Conservation (phyloP, 2,329 filamentous ascomycete species). For the Thielaviopsis ethacetica region DNA sequence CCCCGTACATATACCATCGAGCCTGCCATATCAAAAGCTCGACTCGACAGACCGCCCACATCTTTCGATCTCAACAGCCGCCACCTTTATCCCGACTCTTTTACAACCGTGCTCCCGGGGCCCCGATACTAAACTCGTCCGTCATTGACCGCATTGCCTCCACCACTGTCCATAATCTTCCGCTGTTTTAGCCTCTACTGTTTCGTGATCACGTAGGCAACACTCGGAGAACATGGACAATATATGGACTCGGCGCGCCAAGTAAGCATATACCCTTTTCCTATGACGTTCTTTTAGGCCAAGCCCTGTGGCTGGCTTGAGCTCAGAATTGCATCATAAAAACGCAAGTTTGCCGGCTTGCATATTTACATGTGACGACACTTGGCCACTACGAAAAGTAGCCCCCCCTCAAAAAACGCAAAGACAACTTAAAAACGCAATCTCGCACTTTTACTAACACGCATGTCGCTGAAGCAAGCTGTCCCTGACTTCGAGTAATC, state of each 20-base stretch:
- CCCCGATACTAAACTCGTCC: slow-evolving; percentile 12
- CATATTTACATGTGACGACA: background rate
- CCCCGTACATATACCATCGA: background rate
- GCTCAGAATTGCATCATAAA: background rate
- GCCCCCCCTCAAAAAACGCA: background rate
- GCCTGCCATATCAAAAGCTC: background rate
- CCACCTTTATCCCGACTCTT: background rate
- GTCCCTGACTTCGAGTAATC: slow-evolving; percentile 62
- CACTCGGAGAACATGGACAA: slow-evolving; percentile 34
- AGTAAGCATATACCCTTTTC: slow-evolving; percentile 36
- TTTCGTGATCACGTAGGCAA: slow-evolving; percentile 15
- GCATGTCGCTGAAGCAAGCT: slow-evolving; percentile 63
- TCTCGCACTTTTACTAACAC: slow-evolving; percentile 12
- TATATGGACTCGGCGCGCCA: slow-evolving; percentile 69
- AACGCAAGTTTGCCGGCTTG: background rate
- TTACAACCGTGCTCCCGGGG: background rate
- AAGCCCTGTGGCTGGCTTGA: background rate
- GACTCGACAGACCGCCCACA: background rate
- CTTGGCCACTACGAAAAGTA: background rate
- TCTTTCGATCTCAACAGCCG: background rate
- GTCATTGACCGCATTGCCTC: slow-evolving; percentile 13
- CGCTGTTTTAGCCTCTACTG: background rate
- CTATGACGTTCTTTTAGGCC: background rate
- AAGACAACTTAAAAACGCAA: slow-evolving; percentile 12
- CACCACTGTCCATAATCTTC: background rate